These are phyloP conservation scores for Coemansia aciculifera DNA, from an alignment of 192 early-diverging fungal genomes.

Conservation along the genomic window DNA sequence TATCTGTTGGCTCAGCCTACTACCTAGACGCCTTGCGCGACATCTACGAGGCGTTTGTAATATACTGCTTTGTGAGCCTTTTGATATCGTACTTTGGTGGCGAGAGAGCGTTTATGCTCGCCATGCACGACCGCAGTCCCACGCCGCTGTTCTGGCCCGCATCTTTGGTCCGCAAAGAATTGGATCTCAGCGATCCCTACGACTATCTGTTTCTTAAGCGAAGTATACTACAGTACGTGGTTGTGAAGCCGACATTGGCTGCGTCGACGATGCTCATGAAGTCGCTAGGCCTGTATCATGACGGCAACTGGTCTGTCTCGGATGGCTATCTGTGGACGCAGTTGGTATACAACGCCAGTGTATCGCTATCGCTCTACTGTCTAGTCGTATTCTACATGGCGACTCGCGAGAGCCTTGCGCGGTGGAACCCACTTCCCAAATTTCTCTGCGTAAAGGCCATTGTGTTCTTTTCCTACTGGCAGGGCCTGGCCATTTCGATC, in stretches of 20 bases:
- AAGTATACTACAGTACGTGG: constrained; percentile 93
- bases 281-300: constrained; percentile 69
- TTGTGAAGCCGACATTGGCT: constrained; percentile 81
- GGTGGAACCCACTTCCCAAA: constrained; percentile 87
- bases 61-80: constrained; percentile 91
- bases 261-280: constrained; percentile 80
- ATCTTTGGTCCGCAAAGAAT: constrained; percentile 65
- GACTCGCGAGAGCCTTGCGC: constrained; percentile 69
- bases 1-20: constrained; percentile 71
- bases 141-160: constrained; percentile 83
- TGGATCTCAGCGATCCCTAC: constrained; percentile 85
- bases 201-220: constrained; percentile 84
- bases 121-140: constrained; percentile 74
- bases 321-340: constrained; percentile 80
- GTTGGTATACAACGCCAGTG: constrained; percentile 84
- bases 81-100: constrained; percentile 87
- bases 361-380: constrained; percentile 84
- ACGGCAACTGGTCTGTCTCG: constrained; percentile 70
- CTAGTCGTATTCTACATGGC: constrained; percentile 86
- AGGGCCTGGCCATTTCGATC: constrained; percentile 80
- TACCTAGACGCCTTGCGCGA: constrained; percentile 91
- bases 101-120: constrained; percentile 78
- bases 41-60: constrained; percentile 94
- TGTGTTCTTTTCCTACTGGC: constrained; percentile 95
- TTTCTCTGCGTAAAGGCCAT: constrained; percentile 93